Conservation (phyloP, 345 rosid genomes). For the Eucalyptus tenuipes region DNA sequence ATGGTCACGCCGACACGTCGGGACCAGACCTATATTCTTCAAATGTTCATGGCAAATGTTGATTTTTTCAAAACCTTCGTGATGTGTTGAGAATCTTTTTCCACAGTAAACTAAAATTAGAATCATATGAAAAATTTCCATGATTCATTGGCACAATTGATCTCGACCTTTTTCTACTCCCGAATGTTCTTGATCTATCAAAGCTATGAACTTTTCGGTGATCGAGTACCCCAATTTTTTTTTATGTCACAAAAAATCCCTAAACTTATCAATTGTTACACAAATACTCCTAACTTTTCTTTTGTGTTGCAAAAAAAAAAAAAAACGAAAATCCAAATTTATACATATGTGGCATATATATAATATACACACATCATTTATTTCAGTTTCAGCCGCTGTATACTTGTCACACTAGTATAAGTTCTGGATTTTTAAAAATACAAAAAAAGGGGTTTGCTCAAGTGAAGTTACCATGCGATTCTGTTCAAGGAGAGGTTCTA, state of each 20-base stretch:
- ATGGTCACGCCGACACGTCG: neutral
- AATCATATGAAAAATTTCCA: neutral
- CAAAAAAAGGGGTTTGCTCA: no score
- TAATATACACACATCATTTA: no score
- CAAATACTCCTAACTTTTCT: no score
- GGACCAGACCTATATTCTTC: neutral
- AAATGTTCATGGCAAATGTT: neutral
- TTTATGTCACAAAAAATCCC: no score
- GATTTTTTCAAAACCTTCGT: neutral
- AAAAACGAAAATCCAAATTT: no score
- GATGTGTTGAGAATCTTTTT: neutral
- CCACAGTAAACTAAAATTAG: neutral
- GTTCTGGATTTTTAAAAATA: no score
- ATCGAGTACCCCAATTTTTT: neutral
- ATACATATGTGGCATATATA: no score
- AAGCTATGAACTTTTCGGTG: neutral
- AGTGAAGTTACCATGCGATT: no score
- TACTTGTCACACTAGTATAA: no score
- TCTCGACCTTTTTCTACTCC: neutral
- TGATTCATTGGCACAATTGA: neutral
- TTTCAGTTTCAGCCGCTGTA: rapidly evolving
- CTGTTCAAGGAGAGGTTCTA: no score
- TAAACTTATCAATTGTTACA: no score
- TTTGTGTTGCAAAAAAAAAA: no score
- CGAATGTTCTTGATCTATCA: neutral